Conservation (phyloP, 495 filamentous ascomycete genomes). For the Penicillium mononematosum region DNA sequence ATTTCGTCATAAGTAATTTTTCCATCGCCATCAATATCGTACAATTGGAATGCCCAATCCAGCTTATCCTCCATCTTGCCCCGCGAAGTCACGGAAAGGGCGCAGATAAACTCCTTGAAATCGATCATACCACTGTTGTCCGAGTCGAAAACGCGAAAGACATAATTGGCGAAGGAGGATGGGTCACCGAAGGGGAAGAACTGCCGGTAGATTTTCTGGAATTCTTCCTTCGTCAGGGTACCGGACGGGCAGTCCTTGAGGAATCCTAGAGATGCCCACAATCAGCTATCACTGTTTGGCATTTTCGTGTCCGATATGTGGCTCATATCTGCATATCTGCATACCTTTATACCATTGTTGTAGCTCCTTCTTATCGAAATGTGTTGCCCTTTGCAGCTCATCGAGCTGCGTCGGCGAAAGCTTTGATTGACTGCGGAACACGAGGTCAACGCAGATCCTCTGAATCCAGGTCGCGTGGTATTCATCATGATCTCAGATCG, state of each 20-base stretch:
- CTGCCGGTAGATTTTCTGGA: conserved; percentile 99
- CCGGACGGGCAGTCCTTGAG: conserved; percentile 96
- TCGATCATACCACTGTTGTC: conserved; percentile 97
- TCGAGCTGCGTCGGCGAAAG: conserved; percentile 91
- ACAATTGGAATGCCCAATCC: conserved; percentile 99
- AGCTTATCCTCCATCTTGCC: conserved; percentile 99
- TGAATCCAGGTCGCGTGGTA: neutral
- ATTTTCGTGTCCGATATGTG: neutral
- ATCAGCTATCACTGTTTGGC: conserved; percentile 7
- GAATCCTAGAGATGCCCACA: conserved; percentile 62
- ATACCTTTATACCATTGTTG: conserved; percentile 99
- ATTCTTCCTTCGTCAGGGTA: conserved; percentile 95
- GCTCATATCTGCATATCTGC: conserved; percentile 14
- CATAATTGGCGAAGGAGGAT: conserved; percentile 95
- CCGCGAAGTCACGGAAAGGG: conserved; percentile 90
- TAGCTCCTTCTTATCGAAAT: conserved; percentile 99
- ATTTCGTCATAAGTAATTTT: conserved; percentile 99
- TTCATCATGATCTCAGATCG: neutral
- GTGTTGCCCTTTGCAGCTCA: conserved; percentile 92
- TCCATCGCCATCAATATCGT: conserved; percentile 98
- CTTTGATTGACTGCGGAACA: conserved; percentile 72
- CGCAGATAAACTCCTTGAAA: conserved; percentile 99
- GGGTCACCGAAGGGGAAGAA: conserved; percentile 99
- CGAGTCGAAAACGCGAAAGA: conserved; percentile 98
- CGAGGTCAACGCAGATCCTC: neutral